phyloP scores from a whole-genome alignment of 2,329 filamentous ascomycete species.

The Arthrobotrys iridis region DNA sequence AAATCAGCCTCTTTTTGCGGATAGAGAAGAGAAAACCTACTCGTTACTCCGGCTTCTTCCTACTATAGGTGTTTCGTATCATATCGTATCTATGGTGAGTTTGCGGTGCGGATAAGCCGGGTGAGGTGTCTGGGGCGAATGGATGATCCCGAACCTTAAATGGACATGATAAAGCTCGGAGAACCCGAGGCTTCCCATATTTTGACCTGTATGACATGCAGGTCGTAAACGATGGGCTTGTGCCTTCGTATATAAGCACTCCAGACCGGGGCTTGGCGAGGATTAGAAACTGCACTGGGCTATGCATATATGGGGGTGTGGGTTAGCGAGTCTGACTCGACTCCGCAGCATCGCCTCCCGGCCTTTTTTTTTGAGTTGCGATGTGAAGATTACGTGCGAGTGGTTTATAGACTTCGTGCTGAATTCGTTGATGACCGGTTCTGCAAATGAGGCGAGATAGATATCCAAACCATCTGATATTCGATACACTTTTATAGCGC shows the following conservation, averaged over 20 bases:
- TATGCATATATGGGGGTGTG: background rate
- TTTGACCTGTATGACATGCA: background rate
- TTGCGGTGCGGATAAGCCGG: background rate
- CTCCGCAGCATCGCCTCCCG: too few species aligned
- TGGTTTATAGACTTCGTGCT: too few species aligned
- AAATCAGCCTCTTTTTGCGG: background rate
- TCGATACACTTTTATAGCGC: too few species aligned
- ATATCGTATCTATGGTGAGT: background rate
- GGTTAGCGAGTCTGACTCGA: too few species aligned
- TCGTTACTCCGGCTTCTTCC: background rate
- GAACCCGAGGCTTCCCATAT: background rate
- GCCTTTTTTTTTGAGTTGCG: too few species aligned
- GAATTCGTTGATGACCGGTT: too few species aligned
- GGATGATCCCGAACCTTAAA: background rate
- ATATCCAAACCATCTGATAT: too few species aligned
- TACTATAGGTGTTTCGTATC: background rate
- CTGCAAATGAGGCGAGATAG: too few species aligned
- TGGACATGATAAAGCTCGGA: background rate
- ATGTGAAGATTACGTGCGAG: too few species aligned
- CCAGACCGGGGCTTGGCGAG: background rate
- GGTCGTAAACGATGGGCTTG: background rate
- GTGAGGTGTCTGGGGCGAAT: background rate
- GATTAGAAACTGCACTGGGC: too few species aligned
- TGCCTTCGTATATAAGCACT: background rate
- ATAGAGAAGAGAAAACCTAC: background rate